phyloP scores from a whole-genome alignment of 768 basidiomycete genomes.

The Lactifluus pinguis region DNA sequence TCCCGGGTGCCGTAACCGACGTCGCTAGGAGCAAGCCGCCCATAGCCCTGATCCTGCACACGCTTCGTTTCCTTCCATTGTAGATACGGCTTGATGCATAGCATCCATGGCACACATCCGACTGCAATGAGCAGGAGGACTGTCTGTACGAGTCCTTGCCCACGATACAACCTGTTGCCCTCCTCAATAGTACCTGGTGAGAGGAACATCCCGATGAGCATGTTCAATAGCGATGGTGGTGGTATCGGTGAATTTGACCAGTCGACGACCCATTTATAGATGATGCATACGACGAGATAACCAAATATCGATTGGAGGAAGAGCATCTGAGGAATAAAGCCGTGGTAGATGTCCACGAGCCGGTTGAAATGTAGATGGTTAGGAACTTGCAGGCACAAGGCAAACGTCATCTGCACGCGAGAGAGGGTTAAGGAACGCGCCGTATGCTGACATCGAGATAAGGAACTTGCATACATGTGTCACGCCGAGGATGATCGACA shows the following conservation, averaged over 20 bases:
- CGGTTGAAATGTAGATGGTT: slow-evolving; percentile 95
- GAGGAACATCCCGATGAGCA: slow-evolving; percentile 96
- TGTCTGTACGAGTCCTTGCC: slow-evolving; percentile 80
- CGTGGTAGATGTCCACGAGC: slow-evolving; percentile 77
- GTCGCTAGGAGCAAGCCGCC: slow-evolving; percentile 52
- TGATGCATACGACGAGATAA: slow-evolving; percentile 86
- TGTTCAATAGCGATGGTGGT: slow-evolving; percentile 89
- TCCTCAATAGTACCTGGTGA: slow-evolving; percentile 73
- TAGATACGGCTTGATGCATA: slow-evolving; percentile 87
- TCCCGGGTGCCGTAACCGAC: slow-evolving; percentile 41
- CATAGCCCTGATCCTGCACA: slow-evolving; percentile 79
- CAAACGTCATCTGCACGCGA: slow-evolving; percentile 85
- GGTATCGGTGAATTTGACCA: slow-evolving; percentile 62
- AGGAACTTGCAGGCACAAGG: slow-evolving; percentile 89
- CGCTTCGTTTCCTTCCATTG: slow-evolving; percentile 83
- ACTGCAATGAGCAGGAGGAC: slow-evolving; percentile 68
- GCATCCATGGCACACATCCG: slow-evolving; percentile 92
- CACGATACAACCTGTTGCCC: slow-evolving; percentile 66
- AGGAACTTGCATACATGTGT: slow-evolving; percentile 61
- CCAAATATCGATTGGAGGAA: slow-evolving; percentile 98
- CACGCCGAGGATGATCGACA: slow-evolving; percentile 94
- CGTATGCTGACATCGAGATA: not conserved
- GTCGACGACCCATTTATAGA: slow-evolving; percentile 96
- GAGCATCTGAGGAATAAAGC: slow-evolving; percentile 95
- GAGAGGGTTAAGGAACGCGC: not conserved